Conservation (phyloP, 495 filamentous ascomycete species). For the Xeromyces bisporus region DNA sequence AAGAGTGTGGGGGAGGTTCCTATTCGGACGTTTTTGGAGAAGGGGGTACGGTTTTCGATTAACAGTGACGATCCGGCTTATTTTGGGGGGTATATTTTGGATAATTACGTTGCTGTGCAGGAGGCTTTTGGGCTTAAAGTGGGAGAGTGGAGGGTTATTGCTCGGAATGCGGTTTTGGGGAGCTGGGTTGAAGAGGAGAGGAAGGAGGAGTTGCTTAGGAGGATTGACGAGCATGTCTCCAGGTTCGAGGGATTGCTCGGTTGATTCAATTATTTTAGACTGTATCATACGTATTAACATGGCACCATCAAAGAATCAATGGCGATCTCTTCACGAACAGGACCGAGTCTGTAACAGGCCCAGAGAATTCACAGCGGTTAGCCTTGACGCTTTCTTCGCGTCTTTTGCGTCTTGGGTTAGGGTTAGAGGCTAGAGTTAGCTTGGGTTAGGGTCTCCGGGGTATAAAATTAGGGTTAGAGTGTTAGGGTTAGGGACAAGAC, state of each 20-base stretch:
- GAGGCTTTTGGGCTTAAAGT: conserved; percentile 46
- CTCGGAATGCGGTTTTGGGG: conserved; percentile 40
- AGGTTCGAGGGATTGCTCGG: conserved; percentile 5
- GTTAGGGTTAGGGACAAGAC: too few species aligned
- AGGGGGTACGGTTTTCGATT: conserved; percentile 48
- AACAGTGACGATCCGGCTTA: conserved; percentile 72
- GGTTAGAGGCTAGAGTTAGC: too few species aligned
- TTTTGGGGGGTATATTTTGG: conserved; percentile 60
- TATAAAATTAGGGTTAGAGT: too few species aligned
- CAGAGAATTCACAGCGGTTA: too few species aligned
- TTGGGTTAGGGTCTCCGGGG: too few species aligned
- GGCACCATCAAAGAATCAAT: too few species aligned
- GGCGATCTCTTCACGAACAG: too few species aligned
- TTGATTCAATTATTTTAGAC: too few species aligned
- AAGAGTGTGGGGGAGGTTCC: conserved; percentile 39
- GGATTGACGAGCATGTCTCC: conserved; percentile 23
- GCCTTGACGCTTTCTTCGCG: too few species aligned
- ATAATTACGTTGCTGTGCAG: conserved; percentile 62
- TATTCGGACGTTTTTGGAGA: conserved; percentile 45
- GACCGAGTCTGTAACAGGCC: too few species aligned
- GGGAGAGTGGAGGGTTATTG: conserved; percentile 48
- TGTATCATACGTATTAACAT: too few species aligned
- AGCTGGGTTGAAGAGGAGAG: conserved; percentile 37
- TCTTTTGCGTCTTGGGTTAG: too few species aligned
- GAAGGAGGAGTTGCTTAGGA: conserved; percentile 20